Base-by-base conservation (phyloP, 805 yeast genomes). In the Barnettozyma wickerhamii region DNA sequence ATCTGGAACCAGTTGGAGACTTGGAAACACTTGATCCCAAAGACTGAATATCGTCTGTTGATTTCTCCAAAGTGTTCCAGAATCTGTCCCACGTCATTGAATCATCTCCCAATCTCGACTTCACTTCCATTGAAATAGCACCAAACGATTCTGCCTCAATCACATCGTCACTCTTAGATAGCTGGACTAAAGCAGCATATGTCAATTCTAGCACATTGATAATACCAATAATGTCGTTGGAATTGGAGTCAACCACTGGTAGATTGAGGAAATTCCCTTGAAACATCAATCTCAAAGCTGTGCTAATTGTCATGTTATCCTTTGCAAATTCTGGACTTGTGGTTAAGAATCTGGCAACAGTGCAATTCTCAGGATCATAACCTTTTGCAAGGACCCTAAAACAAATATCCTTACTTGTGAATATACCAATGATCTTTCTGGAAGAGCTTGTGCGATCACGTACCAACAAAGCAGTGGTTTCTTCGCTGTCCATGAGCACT, bases 241-340 rank as follows among this genome's bases (percentile, higher is more conserved):
- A 45, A 1, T 43, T 18, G 6, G 52, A 49, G 43, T 64, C 58
- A 33, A 59, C 60, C 7, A 70, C 66, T 1, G 76, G 76, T 36
- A 71, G 48, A 41, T 69, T 71, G 37, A 71, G 45, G 40, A 65
- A 71, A 42, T 69, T 67, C 0, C 75, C 76, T 37, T 66, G 70
- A 44, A 65, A 71, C 76, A 71, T 71, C 41, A 68, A 48, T 45
- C 73, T 57, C 40, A 71, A 49, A 6, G 74, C 75, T 5, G 64
- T 60, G 40, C 68, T 66, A n/a, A 71, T 65, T 3, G 63, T 65
- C 46, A 65, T 50, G 10, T 55, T 45, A 24, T 60, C 64, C 20
- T 55, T 60, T 1, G 75, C 75, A 59, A 65, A 69, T 38, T 68
- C 69, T 0, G 76, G 76, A 37, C 65, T 66, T 4, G 72, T 63